Conservation (phyloP, 1,284 basidiomycete genomes). For the Hemileia vastatrix region DNA sequence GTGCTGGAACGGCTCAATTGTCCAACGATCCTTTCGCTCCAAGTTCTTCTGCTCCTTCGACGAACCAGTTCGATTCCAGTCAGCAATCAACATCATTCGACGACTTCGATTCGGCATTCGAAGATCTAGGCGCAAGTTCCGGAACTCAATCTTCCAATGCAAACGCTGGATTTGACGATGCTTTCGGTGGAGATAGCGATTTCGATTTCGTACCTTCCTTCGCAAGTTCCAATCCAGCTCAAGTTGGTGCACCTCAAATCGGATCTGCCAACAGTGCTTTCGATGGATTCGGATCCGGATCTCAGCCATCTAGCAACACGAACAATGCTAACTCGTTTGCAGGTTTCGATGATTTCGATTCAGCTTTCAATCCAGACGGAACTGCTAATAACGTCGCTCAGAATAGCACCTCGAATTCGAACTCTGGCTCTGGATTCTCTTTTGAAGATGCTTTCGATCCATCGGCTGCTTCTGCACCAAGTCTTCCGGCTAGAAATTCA, state of each 20-base stretch:
- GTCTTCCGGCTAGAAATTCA: neutral
- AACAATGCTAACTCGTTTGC: slow-evolving; percentile 20
- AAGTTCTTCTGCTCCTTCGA: neutral
- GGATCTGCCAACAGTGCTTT: slow-evolving; percentile 3
- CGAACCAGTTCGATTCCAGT: neutral
- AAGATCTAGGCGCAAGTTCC: slow-evolving; percentile 19
- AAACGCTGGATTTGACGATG: slow-evolving; percentile 33
- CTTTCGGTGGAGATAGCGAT: slow-evolving; percentile 32
- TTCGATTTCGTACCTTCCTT: slow-evolving; percentile 40
- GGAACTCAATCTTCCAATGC: neutral
- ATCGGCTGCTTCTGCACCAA: neutral
- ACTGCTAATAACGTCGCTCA: neutral
- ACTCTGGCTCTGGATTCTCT: slow-evolving; percentile 31
- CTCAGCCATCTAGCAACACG: neutral
- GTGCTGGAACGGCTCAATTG: neutral
- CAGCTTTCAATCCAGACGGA: slow-evolving; percentile 27
- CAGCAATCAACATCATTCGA: slow-evolving; percentile 2
- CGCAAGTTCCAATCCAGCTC: slow-evolving; percentile 19
- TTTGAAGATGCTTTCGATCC: slow-evolving; percentile 38
- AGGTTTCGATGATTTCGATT: slow-evolving; percentile 23
- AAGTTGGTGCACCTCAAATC: neutral
- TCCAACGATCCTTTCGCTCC: neutral
- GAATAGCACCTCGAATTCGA: slow-evolving; percentile 19
- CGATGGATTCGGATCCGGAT: slow-evolving; percentile 3
- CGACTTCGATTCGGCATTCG: slow-evolving; percentile 21